Evolutionary conservation across 257 asterid genomes (phyloP).

Genomic region (Przewalskia tangutica): DNA sequence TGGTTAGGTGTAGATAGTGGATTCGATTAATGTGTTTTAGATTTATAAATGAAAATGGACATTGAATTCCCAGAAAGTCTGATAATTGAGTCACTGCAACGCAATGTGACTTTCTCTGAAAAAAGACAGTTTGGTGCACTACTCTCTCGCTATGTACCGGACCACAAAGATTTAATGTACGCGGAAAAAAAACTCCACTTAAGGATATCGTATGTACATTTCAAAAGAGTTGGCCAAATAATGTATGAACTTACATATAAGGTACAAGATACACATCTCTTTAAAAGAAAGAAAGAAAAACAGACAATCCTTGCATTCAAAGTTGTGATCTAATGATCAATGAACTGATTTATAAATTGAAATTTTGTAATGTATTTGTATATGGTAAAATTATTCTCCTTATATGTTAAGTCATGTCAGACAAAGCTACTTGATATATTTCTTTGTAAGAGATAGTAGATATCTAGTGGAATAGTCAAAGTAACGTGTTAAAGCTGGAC

Average conservation of each 20-base stretch:
- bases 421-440: neutral
- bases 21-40: too few relatives aligned
- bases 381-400: neutral
- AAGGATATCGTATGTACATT: too few relatives aligned
- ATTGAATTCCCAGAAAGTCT: too few relatives aligned
- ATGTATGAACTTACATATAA: neutral
- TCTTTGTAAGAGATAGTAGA: neutral
- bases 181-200: too few relatives aligned
- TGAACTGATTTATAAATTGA: too few relatives aligned
- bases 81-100: too few relatives aligned
- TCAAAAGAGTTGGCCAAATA: neutral
- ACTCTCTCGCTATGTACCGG: too few relatives aligned
- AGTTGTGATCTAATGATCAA: neutral
- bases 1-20: neutral
- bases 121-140: too few relatives aligned
- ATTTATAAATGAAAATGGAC: neutral
- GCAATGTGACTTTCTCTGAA: too few relatives aligned
- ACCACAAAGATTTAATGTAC: too few relatives aligned
- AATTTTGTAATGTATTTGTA: neutral
- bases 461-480: neutral
- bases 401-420: neutral
- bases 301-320: neutral
- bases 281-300: neutral
- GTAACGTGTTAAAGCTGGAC: neutral
- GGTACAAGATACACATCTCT: neutral